These are phyloP conservation scores for Dactylis glomerata DNA, from an alignment of 176 grass and related monocot species.

Conservation along the genomic window DNA sequence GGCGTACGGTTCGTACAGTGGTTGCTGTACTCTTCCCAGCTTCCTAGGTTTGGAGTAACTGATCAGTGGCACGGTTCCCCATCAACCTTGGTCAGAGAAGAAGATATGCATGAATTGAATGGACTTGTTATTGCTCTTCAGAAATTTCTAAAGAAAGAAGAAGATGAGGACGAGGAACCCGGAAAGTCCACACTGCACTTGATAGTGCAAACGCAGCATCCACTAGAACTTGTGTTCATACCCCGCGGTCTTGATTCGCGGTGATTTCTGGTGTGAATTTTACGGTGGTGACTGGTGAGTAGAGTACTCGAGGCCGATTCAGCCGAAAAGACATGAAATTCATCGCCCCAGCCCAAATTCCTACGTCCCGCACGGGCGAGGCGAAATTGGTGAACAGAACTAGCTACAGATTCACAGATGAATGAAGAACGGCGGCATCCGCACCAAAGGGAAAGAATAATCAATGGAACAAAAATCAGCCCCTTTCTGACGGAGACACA, in stretches of 20 bases:
- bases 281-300: too few relatives aligned
- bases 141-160: neutral
- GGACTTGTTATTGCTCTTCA: neutral
- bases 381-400: neutral
- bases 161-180: neutral
- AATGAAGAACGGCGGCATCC: neutral
- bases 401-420: neutral
- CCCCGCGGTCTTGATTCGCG: neutral
- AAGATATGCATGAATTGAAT: neutral
- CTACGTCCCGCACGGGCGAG: neutral
- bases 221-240: neutral
- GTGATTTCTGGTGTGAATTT: neutral
- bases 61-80: conserved; percentile 8
- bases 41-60: neutral
- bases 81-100: neutral
- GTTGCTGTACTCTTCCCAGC: neutral
- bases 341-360: neutral
- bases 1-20: conserved; percentile 32
- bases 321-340: neutral
- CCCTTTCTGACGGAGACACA: conserved; percentile 26
- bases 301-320: neutral
- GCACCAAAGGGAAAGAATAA: neutral
- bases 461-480: neutral
- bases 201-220: too few relatives aligned
- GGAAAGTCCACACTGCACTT: neutral